These are phyloP conservation scores for Neopestalotiopsis clavispora DNA, from an alignment of 2,329 filamentous ascomycete genomes.

Conservation along the genomic window DNA sequence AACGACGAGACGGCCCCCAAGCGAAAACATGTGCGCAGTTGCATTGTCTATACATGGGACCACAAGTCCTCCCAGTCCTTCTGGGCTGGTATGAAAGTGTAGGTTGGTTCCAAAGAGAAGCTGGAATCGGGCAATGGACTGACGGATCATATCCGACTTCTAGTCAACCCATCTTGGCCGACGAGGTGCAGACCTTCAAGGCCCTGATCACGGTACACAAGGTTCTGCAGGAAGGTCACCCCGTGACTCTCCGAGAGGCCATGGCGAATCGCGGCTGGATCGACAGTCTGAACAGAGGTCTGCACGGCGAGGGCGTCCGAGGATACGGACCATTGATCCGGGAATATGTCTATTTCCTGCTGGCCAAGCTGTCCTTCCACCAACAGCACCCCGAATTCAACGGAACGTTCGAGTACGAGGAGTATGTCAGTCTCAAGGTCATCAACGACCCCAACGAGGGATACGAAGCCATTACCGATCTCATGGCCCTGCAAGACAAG, in stretches of 20 bases:
- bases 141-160: background rate
- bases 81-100: conserved; percentile 99
- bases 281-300: conserved; percentile 85
- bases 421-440: conserved; percentile 96
- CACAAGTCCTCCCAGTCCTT: conserved; percentile 95
- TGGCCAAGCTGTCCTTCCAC: conserved; percentile 96
- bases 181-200: conserved; percentile 99
- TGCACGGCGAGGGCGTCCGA: conserved; percentile 81
- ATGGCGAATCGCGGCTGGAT: conserved; percentile 90
- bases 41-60: conserved; percentile 99
- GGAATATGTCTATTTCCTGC: conserved; percentile 95
- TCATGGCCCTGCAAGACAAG: conserved; percentile 96
- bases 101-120: conserved; percentile 41
- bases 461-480: conserved; percentile 93
- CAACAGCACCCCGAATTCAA: conserved; percentile 98
- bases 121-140: background rate
- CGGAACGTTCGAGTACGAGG: conserved; percentile 97
- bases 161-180: conserved; percentile 95
- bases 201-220: conserved; percentile 97
- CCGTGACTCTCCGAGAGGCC: conserved; percentile 83
- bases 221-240: conserved; percentile 95
- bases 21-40: conserved; percentile 94
- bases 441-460: conserved; percentile 99
- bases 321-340: conserved; percentile 92
- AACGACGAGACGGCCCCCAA: conserved; percentile 72